Evolutionary conservation across 31 red algal genomes (phyloP).

Genomic region (Odonthalia washingtoniensis): DNA sequence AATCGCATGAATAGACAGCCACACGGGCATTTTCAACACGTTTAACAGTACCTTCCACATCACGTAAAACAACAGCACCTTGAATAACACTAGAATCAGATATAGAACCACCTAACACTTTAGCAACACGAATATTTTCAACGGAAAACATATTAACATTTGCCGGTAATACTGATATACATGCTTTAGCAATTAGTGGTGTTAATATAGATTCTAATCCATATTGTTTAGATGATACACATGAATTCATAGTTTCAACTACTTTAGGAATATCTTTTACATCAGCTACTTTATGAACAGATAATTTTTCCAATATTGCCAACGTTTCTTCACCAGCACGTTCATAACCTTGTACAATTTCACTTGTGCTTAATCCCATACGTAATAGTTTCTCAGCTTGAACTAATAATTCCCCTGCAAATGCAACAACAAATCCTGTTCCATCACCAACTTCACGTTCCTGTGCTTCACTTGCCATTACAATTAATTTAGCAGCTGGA

Average conservation of each 20-base stretch:
- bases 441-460: conserved; percentile 97
- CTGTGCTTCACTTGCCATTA: conserved; percentile 94
- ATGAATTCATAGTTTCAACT: conserved; percentile 57
- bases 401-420: conserved; percentile 91
- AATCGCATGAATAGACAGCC: conserved; percentile 91
- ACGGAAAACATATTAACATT: conserved; percentile 83
- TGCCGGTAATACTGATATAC: conserved; percentile 79
- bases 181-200: conserved; percentile 92
- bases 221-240: conserved; percentile 92
- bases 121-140: conserved; percentile 93
- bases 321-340: conserved; percentile 72
- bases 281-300: conserved; percentile 70
- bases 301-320: conserved; percentile 71
- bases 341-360: conserved; percentile 96
- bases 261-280: conserved; percentile 64
- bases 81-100: conserved; percentile 79
- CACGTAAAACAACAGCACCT: conserved; percentile 86
- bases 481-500: conserved; percentile 96
- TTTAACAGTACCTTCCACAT: conserved; percentile 78
- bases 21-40: conserved; percentile 85
- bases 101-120: conserved; percentile 88
- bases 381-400: conserved; percentile 87
- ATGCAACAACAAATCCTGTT: conserved; percentile 90
- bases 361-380: conserved; percentile 88
- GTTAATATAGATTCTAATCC: conserved; percentile 83